Base-by-base conservation (phyloP, 2,329 filamentous ascomycete species). In the Fusarium praegraminearum region DNA sequence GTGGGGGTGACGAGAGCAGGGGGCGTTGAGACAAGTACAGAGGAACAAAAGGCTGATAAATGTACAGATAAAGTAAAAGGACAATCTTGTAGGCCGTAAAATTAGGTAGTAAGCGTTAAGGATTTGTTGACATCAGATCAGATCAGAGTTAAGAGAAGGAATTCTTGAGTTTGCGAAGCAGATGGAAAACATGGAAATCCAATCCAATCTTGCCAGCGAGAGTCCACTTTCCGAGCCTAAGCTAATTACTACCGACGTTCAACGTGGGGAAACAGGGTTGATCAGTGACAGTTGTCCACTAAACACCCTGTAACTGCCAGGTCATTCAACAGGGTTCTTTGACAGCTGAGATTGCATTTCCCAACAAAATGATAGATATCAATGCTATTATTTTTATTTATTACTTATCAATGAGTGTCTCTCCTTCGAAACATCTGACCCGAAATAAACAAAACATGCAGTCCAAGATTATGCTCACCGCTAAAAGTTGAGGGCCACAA, bases 211-310 rank as follows among this genome's bases (percentile, higher is more conserved):
- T 24, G 28, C 22, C 33, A 51, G n/a, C 61, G 44, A 38, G 47
- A 71, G 49, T 52, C 68, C 68, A 71, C 68, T 66, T 65, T 55
- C 54, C 67, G 51, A 43, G 28, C 28, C 28, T 30, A 43, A 43
- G 20, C 22, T 43, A 41, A 35, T 3, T 7, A 20, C n/a, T 40
- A 56, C 68, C 67, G 69, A 45, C 40, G 28, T 57, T 65, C 18
- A 57, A 66, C 62, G 53, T 71, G 67, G 67, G 68, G 67, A 59
- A 68, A 44, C 60, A 57, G 52, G 51, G 55, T 57, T 36, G 18
- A 51, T 18, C 30, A 40, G 36, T 33, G 20, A 47, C 15, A 46
- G 32, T 33, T 49, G 43, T 18, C 54, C 53, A 57, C 67, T 64
- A 52, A 59, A 67, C 47, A 52, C 51, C 47, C 58, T 68, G 47